These are phyloP conservation scores for Physcomitrellopsis africana DNA, from an alignment of 225 moss, liverwort and hornwort genomes.

Conservation along the genomic window DNA sequence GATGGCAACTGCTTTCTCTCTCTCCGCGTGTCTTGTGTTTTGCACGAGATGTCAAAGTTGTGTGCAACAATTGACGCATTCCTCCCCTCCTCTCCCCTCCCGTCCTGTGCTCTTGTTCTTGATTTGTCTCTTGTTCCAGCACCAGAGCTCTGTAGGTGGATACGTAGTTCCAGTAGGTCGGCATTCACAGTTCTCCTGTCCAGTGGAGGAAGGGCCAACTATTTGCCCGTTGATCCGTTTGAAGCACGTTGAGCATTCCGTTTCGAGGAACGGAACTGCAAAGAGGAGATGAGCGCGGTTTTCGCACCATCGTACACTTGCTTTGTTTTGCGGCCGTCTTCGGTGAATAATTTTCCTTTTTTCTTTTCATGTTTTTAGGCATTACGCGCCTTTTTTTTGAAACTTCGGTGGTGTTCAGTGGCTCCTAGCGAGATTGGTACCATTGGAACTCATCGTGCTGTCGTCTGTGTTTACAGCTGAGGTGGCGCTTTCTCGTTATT, in stretches of 20 bases:
- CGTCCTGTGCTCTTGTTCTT: constrained; percentile 22
- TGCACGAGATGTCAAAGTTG: background rate
- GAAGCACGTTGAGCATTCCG: constrained; percentile 54
- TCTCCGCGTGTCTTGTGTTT: background rate
- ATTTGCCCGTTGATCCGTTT: constrained; percentile 39
- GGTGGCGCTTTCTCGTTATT: no score
- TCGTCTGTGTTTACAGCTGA: no score
- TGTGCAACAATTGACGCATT: background rate
- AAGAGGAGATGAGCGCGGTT: constrained; percentile 69
- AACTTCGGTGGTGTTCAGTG: no score
- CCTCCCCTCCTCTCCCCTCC: constrained; percentile 18
- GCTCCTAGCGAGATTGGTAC: no score
- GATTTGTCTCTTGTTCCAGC: constrained; percentile 20
- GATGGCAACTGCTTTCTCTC: constrained; percentile 36
- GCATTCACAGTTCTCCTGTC: constrained; percentile 28
- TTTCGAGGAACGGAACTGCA: constrained; percentile 50
- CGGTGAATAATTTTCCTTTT: no score
- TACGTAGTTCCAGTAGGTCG: constrained; percentile 15
- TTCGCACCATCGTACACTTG: constrained; percentile 50
- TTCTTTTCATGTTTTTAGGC: no score
- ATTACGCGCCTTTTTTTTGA: no score
- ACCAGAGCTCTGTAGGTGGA: no score
- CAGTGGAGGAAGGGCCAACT: constrained; percentile 43
- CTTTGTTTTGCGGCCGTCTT: background rate
- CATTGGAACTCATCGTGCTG: no score